These are phyloP conservation scores for Alternaria hordeiaustralica DNA, from an alignment of 2,329 filamentous ascomycete genomes.

Conservation along the genomic window DNA sequence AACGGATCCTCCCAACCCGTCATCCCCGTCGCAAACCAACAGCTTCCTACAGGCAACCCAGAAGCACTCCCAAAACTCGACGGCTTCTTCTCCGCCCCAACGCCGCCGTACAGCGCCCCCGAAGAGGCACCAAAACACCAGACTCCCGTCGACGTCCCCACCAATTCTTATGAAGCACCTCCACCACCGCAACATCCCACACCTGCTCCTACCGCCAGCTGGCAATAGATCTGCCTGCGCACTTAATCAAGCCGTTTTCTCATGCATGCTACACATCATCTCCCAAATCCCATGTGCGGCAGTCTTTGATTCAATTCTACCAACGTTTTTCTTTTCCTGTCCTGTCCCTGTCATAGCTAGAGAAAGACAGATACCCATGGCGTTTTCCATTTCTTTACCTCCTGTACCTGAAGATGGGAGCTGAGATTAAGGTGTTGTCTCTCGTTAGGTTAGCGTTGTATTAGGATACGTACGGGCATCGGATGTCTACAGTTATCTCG, in stretches of 20 bases:
- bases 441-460: neutral
- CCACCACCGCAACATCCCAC: neutral
- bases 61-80: slow-evolving; percentile 16
- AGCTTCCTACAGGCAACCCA: slow-evolving; percentile 1
- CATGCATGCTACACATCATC: neutral
- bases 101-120: slow-evolving; percentile 28
- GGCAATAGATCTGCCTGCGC: slow-evolving; percentile 21
- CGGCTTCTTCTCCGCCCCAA: slow-evolving; percentile 27
- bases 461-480: neutral
- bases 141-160: neutral
- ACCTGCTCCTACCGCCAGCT: slow-evolving; percentile 7
- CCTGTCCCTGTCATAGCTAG: neutral
- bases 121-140: slow-evolving; percentile 19
- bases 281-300: neutral
- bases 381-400: neutral
- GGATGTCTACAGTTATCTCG: neutral
- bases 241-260: neutral
- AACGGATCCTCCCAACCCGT: slow-evolving; percentile 15
- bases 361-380: slow-evolving; percentile 12
- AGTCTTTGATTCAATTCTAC: neutral
- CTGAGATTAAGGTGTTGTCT: neutral
- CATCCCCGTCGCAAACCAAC: slow-evolving; percentile 3
- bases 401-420: neutral
- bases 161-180: neutral
- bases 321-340: neutral